phyloP scores from a whole-genome alignment of 2,329 filamentous ascomycete species.

The Sclerotinia minor region DNA sequence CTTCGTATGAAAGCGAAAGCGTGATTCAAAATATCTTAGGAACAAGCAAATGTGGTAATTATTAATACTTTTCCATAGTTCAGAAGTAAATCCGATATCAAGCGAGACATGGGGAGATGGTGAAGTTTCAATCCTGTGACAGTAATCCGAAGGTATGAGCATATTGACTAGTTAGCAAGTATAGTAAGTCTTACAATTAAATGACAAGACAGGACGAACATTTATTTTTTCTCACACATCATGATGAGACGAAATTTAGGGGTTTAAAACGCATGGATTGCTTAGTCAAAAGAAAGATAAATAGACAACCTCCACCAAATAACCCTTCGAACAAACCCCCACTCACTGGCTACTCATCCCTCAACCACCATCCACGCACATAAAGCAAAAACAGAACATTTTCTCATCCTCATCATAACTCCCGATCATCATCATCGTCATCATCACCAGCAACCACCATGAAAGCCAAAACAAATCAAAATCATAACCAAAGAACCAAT shows the following conservation, averaged over 20 bases:
- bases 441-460: neutral
- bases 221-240: too few species aligned
- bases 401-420: neutral
- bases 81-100: too few species aligned
- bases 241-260: neutral
- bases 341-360: neutral
- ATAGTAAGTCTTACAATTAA: too few species aligned
- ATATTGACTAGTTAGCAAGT: too few species aligned
- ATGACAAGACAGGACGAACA: too few species aligned
- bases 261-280: conserved; percentile 23
- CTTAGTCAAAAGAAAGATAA: conserved; percentile 23
- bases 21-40: too few species aligned
- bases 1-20: too few species aligned
- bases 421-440: neutral
- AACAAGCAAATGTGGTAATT: too few species aligned
- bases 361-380: neutral
- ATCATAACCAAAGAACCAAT: conserved; percentile 1
- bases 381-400: neutral
- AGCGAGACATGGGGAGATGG: too few species aligned
- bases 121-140: too few species aligned
- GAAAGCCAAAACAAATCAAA: conserved; percentile 8
- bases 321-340: neutral
- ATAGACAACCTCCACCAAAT: conserved; percentile 22
- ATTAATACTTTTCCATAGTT: too few species aligned
- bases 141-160: too few species aligned